Conservation (phyloP, 169 alveolate species). For the Cryptosporidium meleagridis region DNA sequence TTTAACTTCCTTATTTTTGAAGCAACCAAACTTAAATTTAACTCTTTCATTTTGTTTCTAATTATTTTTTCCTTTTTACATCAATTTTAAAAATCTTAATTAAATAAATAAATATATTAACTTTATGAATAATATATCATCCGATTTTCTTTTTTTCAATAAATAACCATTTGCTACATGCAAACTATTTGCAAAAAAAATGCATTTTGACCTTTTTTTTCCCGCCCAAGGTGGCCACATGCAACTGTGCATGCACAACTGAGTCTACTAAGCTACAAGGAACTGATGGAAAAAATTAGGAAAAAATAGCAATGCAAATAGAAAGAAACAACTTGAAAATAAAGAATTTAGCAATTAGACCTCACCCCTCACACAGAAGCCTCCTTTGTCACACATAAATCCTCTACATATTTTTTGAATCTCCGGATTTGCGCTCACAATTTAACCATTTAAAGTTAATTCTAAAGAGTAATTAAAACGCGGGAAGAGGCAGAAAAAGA, state of each 20-base stretch:
- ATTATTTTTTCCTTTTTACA: not conserved
- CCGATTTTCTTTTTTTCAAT: not conserved
- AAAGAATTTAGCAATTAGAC: not conserved
- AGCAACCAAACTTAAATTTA: slow-evolving; percentile 29
- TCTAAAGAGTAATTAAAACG: not conserved
- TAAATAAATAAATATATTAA: not conserved
- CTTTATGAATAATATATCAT: not conserved
- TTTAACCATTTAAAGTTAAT: too few relatives aligned
- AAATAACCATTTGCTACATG: not conserved
- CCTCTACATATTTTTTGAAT: not conserved
- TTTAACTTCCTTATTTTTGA: slow-evolving; percentile 10
- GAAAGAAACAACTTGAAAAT: not conserved
- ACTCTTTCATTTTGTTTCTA: slow-evolving; percentile 24
- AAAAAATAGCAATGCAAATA: not conserved
- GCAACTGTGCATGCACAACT: slow-evolving; percentile 33
- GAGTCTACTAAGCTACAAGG: not conserved
- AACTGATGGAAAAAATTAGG: not conserved
- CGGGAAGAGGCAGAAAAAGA: not conserved
- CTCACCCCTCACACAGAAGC: not conserved
- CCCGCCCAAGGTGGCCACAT: slow-evolving; percentile 58
- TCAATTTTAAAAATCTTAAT: not conserved
- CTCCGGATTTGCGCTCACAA: not conserved
- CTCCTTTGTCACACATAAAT: not conserved
- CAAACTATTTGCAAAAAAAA: slow-evolving; percentile 7
- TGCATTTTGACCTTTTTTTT: slow-evolving; percentile 32